Percentiles rank a stretch among this genome's conserved stretches.
Evolutionary conservation across 352 stramenopile genomes (phyloP).

Genomic region (Saprolegnia diclina): DNA sequence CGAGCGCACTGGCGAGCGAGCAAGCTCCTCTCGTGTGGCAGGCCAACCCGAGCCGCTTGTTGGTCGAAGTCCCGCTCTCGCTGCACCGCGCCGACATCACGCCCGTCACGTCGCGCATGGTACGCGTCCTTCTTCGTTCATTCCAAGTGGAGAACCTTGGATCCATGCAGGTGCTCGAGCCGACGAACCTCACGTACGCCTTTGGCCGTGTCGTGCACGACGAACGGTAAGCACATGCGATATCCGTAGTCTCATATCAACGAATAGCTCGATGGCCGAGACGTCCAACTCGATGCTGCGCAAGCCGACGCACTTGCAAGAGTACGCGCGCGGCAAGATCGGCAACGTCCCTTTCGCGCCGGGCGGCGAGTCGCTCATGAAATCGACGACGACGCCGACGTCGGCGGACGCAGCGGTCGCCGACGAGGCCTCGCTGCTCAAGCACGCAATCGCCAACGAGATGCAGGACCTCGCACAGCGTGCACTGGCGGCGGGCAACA

Average conservation of each 20-base stretch:
- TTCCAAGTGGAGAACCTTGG: neutral
- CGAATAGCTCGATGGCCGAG: slow-evolving; percentile 12
- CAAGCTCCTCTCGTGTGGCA: slow-evolving; percentile 9
- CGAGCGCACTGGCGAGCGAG: neutral
- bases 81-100: slow-evolving; percentile 47
- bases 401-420: slow-evolving; percentile 23
- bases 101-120: slow-evolving; percentile 38
- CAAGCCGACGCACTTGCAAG: slow-evolving; percentile 67
- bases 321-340: slow-evolving; percentile 74
- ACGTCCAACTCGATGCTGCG: slow-evolving; percentile 31
- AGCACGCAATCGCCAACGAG: slow-evolving; percentile 18
- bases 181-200: slow-evolving; percentile 54
- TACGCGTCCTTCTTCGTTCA: neutral
- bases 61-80: slow-evolving; percentile 72
- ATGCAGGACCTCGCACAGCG: slow-evolving; percentile 24
- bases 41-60: slow-evolving; percentile 39
- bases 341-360: slow-evolving; percentile 69
- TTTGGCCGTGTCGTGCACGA: slow-evolving; percentile 32
- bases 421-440: neutral
- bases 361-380: slow-evolving; percentile 52
- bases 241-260: neutral
- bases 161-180: slow-evolving; percentile 36
- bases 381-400: neutral
- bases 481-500: slow-evolving; percentile 33
- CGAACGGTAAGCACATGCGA: neutral